Evolutionary conservation across 1,284 basidiomycete species (phyloP), one percentile per base, ranked within the genome.

Genomic region (Ceratobasidium sp.): DNA sequence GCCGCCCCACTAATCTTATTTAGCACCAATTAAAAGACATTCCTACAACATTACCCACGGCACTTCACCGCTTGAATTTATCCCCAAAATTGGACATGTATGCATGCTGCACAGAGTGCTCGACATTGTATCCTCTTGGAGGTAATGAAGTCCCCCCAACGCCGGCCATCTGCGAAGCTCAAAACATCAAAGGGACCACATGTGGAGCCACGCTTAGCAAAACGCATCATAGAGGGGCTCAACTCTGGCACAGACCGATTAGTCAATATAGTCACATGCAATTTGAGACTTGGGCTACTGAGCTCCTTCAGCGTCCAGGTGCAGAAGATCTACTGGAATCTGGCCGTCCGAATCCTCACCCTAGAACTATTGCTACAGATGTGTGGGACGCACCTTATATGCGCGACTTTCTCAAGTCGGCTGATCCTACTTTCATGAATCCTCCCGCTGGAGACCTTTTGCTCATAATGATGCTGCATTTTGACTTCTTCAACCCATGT

Each of bases 401-500:
- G n/a, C 28, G n/a, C 51, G 28, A 54, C 28, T 54, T 54, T 54
- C 51, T 28, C 28, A 28, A 28, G n/a, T n/a, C n/a, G n/a, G 51
- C n/a, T n/a, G 51, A 54, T 23, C 51, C 51, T 28, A 54, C n/a
- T 54, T 54, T 54, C 51, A 23, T 54, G n/a, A 10, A 54, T 10
- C n/a, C 51, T 23, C 51, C 51, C n/a, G 28, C n/a, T n/a, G 51
- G 28, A 54, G 51, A 54, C n/a, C 28, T 54, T 23, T 28, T 10
- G 4, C 51, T 54, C 51, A n/a, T 28, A 4, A 23, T 54, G n/a
- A n/a, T 54, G n/a, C n/a, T 75, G 1, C 28, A 28, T 33, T n/a
- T 75, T 5, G 76, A 77, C 53, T 74, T 71, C 60, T 77, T 77
- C 53, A 75, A 74, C 49, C 76, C 71, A 2, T 49, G 45, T 53